A percentile compares a stretch with the other conserved stretches of the same genome.
phyloP scores from a whole-genome alignment of 495 filamentous ascomycete genomes.

The Hyphodiscus hymeniophilus region DNA sequence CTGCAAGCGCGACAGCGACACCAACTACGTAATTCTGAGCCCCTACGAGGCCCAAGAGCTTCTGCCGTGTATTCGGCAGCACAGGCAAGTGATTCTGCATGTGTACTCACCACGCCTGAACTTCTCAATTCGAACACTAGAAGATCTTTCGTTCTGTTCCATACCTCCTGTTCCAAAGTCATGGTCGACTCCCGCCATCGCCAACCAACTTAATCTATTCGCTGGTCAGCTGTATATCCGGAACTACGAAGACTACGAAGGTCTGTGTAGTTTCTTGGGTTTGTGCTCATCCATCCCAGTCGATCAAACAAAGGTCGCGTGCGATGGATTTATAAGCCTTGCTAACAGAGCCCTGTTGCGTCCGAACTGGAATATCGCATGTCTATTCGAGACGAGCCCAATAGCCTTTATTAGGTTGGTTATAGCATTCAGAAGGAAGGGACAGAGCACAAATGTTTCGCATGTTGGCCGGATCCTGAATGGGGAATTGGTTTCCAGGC shows the following conservation, averaged over 20 bases:
- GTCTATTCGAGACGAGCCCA: slow-evolving; percentile 39
- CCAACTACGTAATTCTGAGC: slow-evolving; percentile 28
- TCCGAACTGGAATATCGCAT: slow-evolving; percentile 19
- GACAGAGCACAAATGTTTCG: slow-evolving; percentile 41
- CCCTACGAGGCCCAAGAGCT: slow-evolving; percentile 53
- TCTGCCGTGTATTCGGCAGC: slow-evolving; percentile 29
- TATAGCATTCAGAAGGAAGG: slow-evolving; percentile 43
- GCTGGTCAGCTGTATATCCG: slow-evolving; percentile 57
- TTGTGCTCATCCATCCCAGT: slow-evolving; percentile 24
- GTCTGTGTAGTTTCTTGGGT: slow-evolving; percentile 46
- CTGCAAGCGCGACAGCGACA: neutral
- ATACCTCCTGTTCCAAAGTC: slow-evolving; percentile 19
- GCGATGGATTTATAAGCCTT: slow-evolving; percentile 36
- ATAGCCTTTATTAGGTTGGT: slow-evolving; percentile 43
- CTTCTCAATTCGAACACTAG: slow-evolving; percentile 34
- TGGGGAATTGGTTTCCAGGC: slow-evolving; percentile 32
- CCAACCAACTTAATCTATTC: slow-evolving; percentile 54
- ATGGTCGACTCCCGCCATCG: slow-evolving; percentile 20
- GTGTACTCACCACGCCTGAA: slow-evolving; percentile 50
- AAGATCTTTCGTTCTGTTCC: slow-evolving; percentile 37
- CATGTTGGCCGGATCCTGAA: slow-evolving; percentile 46
- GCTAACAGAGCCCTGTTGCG: slow-evolving; percentile 22
- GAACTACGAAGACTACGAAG: slow-evolving; percentile 43
- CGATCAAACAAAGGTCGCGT: slow-evolving; percentile 25
- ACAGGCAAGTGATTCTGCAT: slow-evolving; percentile 36